Evolutionary conservation across 495 filamentous ascomycete genomes (phyloP), one percentile per base, ranked within the genome.

Genomic region (Aspergillus affinis): DNA sequence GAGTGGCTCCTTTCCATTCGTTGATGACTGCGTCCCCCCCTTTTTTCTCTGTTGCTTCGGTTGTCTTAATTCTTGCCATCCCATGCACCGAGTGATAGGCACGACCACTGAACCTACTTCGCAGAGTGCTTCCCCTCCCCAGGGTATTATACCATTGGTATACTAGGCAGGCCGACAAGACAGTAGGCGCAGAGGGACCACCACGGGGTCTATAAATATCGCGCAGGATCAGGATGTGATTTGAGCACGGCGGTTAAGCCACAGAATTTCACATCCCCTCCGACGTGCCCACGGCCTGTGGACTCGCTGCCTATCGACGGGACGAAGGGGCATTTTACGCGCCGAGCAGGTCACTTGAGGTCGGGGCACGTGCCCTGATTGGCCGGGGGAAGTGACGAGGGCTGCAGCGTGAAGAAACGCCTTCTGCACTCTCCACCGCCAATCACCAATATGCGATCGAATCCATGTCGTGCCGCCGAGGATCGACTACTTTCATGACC

Each of bases 341-440:
- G 66, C 66, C 63, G 32, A 51, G 63, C 56, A 56, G 60, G 58
- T 65, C 61, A 61, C 58, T 55, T 57, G 60, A 61, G 46, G 55
- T 19, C 13, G 56, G 59, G 50, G 54, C 45, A 46, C 29, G 30
- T 6, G 6, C 32, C 29, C 19, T 63, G 55, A 69, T 69, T 69
- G 67, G 67, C 15, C 29, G 26, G 9, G 9, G 12, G 26, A 52
- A 49, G 64, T 69, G 67, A 69, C 61, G 59, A 54, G 57, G 41
- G 36, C 58, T 69, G 66, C 66, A 69, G 66, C 44, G 32, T 65
- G 66, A 69, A 69, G 66, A 69, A 69, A 60, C 61, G 50, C 53
- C 57, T 51, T 57, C 60, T 62, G 60, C 63, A 65, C 36, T 49
- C 20, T 15, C 30, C 9, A 21, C 19, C 29, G 54, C 63, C 61